Conservation (phyloP, 2,329 filamentous ascomycete genomes). For the Botrytis hyacinthi region DNA sequence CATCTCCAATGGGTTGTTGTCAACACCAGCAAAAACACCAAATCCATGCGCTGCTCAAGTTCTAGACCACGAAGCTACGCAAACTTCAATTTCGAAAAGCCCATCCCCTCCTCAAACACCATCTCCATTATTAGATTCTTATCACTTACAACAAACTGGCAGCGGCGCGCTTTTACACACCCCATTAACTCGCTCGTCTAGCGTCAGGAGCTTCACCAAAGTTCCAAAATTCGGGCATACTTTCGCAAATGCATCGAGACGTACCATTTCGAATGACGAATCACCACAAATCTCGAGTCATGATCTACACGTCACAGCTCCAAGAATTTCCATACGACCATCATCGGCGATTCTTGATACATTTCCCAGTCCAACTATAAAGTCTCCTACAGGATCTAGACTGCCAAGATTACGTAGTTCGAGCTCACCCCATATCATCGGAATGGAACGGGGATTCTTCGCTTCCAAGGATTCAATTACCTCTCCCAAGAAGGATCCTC, state of each 20-base stretch:
- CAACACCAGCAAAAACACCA: slow-evolving; percentile 15
- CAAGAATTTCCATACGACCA: background rate
- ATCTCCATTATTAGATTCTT: background rate
- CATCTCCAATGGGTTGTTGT: background rate
- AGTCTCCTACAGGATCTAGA: background rate
- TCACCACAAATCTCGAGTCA: background rate
- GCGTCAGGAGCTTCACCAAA: slow-evolving; percentile 10
- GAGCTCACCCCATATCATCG: slow-evolving; percentile 7
- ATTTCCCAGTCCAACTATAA: background rate
- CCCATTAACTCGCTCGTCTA: slow-evolving; percentile 6
- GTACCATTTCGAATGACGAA: slow-evolving; percentile 16
- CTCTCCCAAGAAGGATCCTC: background rate
- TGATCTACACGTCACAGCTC: background rate
- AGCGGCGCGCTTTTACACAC: background rate
- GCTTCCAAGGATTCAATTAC: background rate
- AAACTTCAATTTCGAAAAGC: background rate
- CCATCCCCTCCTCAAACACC: slow-evolving; percentile 20
- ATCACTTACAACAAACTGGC: background rate
- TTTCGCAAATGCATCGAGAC: slow-evolving; percentile 15
- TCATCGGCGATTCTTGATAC: slow-evolving; percentile 4
- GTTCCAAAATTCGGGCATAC: slow-evolving; percentile 17
- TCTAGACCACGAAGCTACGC: background rate
- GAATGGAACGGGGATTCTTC: background rate
- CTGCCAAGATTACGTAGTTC: slow-evolving; percentile 10
- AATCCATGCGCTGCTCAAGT: background rate